Percentiles rank a stretch among this genome's conserved stretches.
Evolutionary conservation across 2,329 filamentous ascomycete species (phyloP).

Genomic region (Chaetomium olivaceum): DNA sequence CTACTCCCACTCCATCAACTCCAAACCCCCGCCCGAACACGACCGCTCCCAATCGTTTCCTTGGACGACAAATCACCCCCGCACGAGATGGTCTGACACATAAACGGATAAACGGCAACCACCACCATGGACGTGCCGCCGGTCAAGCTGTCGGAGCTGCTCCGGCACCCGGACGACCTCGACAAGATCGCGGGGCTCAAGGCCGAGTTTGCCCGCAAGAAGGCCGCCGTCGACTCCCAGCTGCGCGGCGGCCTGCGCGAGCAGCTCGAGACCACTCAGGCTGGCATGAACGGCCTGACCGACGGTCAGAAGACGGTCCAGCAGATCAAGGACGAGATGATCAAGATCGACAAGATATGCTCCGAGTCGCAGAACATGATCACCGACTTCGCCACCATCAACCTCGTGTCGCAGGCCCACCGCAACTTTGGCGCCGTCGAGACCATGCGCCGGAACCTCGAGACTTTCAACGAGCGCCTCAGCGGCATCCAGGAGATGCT

Average conservation of each 20-base stretch:
- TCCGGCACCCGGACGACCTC: conserved; percentile 93
- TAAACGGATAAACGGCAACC: not conserved
- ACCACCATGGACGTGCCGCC: conserved; percentile 64
- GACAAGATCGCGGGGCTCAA: conserved; percentile 92
- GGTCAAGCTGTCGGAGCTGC: conserved; percentile 85
- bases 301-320: conserved; percentile 91
- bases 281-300: conserved; percentile 83
- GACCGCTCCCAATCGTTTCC: conserved; percentile 1
- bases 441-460: conserved; percentile 87
- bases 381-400: conserved; percentile 91
- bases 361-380: conserved; percentile 98
- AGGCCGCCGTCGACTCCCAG: conserved; percentile 85
- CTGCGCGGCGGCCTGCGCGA: conserved; percentile 85
- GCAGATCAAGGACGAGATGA: conserved; percentile 96
- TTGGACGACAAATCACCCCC: conserved; percentile 5
- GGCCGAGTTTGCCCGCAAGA: conserved; percentile 91
- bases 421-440: conserved; percentile 94
- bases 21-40: not conserved
- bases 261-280: conserved; percentile 91
- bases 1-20: not conserved
- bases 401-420: conserved; percentile 89
- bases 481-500: conserved; percentile 75
- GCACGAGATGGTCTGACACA: conserved; percentile 20
- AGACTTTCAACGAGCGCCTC: conserved; percentile 80
- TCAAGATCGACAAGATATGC: conserved; percentile 96